Evolutionary conservation across 2,329 filamentous ascomycete genomes (phyloP).

Genomic region (Aspergillus ochraceus): DNA sequence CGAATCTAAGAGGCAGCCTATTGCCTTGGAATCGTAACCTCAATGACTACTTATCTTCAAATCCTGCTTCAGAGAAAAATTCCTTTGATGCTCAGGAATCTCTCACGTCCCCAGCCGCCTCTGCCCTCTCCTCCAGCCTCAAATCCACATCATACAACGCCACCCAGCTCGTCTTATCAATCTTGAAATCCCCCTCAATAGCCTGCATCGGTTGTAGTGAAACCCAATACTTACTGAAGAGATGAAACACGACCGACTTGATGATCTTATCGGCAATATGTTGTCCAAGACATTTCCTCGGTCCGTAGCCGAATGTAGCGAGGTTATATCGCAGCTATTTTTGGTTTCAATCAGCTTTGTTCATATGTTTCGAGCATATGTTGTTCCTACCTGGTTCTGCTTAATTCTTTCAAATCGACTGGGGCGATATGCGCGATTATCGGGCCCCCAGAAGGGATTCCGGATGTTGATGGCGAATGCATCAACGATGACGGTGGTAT

Average conservation of each 20-base stretch:
- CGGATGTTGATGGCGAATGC: background rate
- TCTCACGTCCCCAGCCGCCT: no score
- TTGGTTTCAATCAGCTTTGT: background rate
- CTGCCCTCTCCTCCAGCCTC: background rate
- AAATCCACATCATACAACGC: background rate
- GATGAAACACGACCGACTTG: background rate
- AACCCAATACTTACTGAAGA: background rate
- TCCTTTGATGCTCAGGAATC: no score
- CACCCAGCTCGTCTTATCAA: background rate
- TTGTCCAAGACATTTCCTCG: background rate
- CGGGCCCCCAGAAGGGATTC: background rate
- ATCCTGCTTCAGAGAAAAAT: background rate
- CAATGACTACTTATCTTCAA: background rate
- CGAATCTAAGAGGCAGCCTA: no score
- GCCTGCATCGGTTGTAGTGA: background rate
- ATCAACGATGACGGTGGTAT: background rate
- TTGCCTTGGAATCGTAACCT: no score
- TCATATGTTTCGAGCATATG: background rate
- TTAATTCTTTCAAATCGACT: background rate
- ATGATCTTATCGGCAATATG: background rate
- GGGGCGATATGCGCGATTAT: background rate
- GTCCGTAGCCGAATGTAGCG: background rate
- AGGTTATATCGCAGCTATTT: background rate
- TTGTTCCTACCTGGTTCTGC: background rate
- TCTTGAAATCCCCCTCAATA: background rate